Conservation (phyloP, 2,329 filamentous ascomycete species). For the Apiospora saccharicola region DNA sequence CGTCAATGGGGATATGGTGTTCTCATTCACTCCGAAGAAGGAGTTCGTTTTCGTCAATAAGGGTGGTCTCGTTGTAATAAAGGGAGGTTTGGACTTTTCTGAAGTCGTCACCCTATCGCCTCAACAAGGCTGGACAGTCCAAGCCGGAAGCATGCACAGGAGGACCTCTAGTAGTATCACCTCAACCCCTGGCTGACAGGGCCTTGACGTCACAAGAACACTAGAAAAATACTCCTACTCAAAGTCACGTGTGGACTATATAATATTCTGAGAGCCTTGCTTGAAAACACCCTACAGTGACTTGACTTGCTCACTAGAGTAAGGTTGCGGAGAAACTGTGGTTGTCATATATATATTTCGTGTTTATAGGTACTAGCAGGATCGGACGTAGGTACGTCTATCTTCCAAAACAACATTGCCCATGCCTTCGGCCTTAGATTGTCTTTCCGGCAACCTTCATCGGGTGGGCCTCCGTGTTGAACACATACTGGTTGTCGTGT, state of each 20-base stretch:
- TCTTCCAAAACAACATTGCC: background rate
- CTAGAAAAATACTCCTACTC: too few relatives aligned
- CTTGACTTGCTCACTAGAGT: background rate
- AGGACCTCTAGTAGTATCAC: background rate
- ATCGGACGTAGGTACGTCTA: background rate
- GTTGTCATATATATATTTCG: background rate
- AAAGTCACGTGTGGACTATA: too few relatives aligned
- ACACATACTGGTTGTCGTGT: constrained; percentile 57
- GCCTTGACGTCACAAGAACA: too few relatives aligned
- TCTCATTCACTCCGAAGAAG: constrained; percentile 28
- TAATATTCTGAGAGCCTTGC: too few relatives aligned
- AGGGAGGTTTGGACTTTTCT: constrained; percentile 30
- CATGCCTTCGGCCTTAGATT: background rate
- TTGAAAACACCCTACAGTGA: background rate
- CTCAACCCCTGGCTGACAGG: background rate
- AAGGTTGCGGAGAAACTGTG: background rate
- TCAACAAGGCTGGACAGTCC: constrained; percentile 30
- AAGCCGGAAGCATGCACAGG: constrained; percentile 31
- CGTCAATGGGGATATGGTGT: constrained; percentile 30
- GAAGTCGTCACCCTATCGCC: constrained; percentile 29
- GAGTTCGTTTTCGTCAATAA: constrained; percentile 32
- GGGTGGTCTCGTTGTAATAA: constrained; percentile 28
- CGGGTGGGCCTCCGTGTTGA: constrained; percentile 55
- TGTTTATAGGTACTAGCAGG: background rate
- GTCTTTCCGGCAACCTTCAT: constrained; percentile 39